phyloP scores from a whole-genome alignment of 2,329 filamentous ascomycete species.

The Penicillium janthinellum region DNA sequence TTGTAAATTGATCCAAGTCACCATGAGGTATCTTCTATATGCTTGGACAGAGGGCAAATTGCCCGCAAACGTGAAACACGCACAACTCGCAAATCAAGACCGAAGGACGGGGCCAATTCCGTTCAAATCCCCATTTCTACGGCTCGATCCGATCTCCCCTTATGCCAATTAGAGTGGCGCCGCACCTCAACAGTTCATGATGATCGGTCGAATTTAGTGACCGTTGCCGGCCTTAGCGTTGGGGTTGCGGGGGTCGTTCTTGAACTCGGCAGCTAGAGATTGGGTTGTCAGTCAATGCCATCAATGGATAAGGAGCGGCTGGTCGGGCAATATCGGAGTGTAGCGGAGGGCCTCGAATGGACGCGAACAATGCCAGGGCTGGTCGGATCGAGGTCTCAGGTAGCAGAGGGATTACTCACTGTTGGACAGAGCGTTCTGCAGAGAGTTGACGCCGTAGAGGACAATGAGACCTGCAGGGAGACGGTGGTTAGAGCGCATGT shows the following conservation, averaged over 20 bases:
- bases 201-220: constrained; percentile 35
- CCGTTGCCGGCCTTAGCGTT: constrained; percentile 40
- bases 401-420: constrained; percentile 59
- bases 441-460: constrained; percentile 86
- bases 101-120: constrained; percentile 23
- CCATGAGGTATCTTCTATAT: constrained; percentile 42
- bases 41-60: constrained; percentile 41
- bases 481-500: constrained; percentile 28
- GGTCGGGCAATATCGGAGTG: constrained; percentile 11
- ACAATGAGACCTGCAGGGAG: constrained; percentile 70
- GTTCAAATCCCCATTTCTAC: constrained; percentile 17
- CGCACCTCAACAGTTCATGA: constrained; percentile 22
- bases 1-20: constrained; percentile 42
- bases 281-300: constrained; percentile 23
- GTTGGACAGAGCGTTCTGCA: constrained; percentile 73
- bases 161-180: constrained; percentile 13
- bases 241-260: constrained; percentile 90
- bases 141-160: constrained; percentile 16
- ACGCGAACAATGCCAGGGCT: not conserved
- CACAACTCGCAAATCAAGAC: constrained; percentile 25
- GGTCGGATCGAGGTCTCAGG: not conserved
- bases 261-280: constrained; percentile 79
- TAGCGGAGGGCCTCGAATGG: not conserved
- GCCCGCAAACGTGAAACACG: constrained; percentile 30
- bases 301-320: not conserved